Conservation (phyloP, 2,329 filamentous ascomycete species). For the Calonectria pteridis region DNA sequence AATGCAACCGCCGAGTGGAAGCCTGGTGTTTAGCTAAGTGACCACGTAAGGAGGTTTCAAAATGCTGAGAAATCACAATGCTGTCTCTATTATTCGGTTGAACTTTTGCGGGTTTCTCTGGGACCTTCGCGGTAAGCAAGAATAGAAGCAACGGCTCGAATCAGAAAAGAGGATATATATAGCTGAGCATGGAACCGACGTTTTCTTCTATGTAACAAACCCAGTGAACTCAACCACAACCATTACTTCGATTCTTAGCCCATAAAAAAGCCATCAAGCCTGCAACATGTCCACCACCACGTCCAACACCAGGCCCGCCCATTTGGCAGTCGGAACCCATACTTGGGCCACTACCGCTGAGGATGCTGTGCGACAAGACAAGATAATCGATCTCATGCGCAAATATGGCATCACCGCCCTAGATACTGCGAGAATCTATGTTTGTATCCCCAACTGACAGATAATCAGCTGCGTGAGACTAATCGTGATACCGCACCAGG, state of each 20-base stretch:
- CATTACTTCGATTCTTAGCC: background rate
- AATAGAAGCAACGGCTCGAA: background rate
- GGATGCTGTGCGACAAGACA: background rate
- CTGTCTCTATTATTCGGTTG: background rate
- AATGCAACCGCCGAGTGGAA: no score
- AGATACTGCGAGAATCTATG: conserved; percentile 9
- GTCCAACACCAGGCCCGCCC: background rate
- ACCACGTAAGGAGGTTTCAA: background rate
- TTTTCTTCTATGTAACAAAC: background rate
- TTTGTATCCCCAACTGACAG: background rate
- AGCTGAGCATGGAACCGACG: background rate
- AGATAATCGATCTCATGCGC: background rate
- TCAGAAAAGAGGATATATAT: background rate
- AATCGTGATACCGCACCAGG: background rate
- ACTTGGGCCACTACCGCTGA: background rate
- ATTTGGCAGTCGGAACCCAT: background rate
- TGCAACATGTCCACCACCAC: background rate
- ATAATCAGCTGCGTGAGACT: background rate
- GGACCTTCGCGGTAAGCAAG: background rate
- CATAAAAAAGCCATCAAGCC: no score
- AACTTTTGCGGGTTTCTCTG: background rate
- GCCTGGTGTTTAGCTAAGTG: background rate
- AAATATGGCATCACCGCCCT: background rate
- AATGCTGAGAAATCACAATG: background rate
- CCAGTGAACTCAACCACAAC: background rate